Conservation (phyloP, 2,329 filamentous ascomycete species). For the Neodidymelliopsis sp. region DNA sequence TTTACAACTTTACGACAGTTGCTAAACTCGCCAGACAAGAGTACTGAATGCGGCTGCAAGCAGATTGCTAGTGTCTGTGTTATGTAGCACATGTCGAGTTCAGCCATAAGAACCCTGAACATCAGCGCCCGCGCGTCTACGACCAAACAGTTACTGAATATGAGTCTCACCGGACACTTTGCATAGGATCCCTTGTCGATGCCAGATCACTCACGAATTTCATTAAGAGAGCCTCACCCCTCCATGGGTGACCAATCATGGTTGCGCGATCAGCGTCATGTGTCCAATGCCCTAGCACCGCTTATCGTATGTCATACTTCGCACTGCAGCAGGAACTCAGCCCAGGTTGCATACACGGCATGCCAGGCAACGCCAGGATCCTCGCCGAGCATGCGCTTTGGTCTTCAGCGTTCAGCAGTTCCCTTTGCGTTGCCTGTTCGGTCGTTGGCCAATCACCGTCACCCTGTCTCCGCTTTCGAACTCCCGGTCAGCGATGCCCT, state of each 20-base stretch:
- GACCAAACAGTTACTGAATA: neutral
- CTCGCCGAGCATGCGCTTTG: slow-evolving; percentile 27
- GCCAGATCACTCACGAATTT: neutral
- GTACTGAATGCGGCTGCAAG: no score
- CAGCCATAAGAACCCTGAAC: slow-evolving; percentile 4
- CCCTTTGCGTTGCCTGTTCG: slow-evolving; percentile 22
- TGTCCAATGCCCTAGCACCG: slow-evolving; percentile 7
- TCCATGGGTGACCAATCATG: slow-evolving; percentile 13
- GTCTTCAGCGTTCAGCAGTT: slow-evolving; percentile 21
- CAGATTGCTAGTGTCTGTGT: no score
- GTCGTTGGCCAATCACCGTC: slow-evolving; percentile 28
- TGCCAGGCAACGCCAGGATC: slow-evolving; percentile 16
- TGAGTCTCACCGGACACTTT: slow-evolving; percentile 11
- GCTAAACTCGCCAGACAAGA: no score
- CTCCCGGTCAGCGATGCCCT: slow-evolving; percentile 37
- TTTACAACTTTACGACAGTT: neutral
- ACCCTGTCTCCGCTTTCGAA: slow-evolving; percentile 26
- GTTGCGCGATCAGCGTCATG: slow-evolving; percentile 4
- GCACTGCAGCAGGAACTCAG: slow-evolving; percentile 15
- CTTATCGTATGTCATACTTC: slow-evolving; percentile 6
- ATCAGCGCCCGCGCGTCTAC: neutral
- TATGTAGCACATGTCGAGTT: neutral
- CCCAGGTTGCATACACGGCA: slow-evolving; percentile 13
- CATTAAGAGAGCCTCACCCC: slow-evolving; percentile 16
- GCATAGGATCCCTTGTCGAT: slow-evolving; percentile 4